These are phyloP conservation scores for Psilocybe azurescens DNA, from an alignment of 768 basidiomycete species.

Conservation along the genomic window DNA sequence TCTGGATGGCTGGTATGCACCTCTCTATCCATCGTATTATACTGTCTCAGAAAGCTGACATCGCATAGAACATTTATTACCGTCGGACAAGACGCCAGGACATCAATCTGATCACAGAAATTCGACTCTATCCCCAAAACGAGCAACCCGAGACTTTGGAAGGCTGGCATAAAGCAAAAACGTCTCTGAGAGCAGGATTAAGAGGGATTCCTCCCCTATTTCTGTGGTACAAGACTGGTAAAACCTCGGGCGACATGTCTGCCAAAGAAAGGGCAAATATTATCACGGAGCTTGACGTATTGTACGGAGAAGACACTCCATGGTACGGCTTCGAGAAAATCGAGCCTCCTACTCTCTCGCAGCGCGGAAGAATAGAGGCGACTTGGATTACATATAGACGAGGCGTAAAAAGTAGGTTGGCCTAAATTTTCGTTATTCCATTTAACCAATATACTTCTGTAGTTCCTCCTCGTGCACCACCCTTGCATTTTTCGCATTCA, in stretches of 20 bases:
- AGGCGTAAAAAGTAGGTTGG: constrained; percentile 71
- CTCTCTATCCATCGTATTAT: not conserved
- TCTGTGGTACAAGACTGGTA: constrained; percentile 81
- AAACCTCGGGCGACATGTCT: constrained; percentile 67
- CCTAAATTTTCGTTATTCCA: not conserved
- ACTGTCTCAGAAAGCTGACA: not conserved
- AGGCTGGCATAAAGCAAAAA: constrained; percentile 67
- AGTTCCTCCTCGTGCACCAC: constrained; percentile 67
- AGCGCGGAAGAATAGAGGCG: constrained; percentile 47
- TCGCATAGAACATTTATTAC: constrained; percentile 69
- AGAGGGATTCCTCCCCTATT: constrained; percentile 58
- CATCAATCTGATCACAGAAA: constrained; percentile 76
- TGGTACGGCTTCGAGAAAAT: constrained; percentile 89
- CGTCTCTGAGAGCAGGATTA: constrained; percentile 71
- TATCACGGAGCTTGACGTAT: constrained; percentile 91
- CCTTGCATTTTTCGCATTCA: constrained; percentile 80
- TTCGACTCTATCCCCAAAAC: constrained; percentile 65
- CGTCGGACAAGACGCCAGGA: constrained; percentile 85
- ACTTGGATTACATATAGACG: constrained; percentile 72
- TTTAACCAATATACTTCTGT: constrained; percentile 39
- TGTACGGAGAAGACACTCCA: constrained; percentile 83
- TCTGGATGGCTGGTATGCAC: constrained; percentile 56
- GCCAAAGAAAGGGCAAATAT: constrained; percentile 60
- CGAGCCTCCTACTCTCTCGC: constrained; percentile 58
- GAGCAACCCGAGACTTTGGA: constrained; percentile 53